Base-by-base conservation (phyloP, 129 eudicot species). In the Chrysanthemum makinoi region DNA sequence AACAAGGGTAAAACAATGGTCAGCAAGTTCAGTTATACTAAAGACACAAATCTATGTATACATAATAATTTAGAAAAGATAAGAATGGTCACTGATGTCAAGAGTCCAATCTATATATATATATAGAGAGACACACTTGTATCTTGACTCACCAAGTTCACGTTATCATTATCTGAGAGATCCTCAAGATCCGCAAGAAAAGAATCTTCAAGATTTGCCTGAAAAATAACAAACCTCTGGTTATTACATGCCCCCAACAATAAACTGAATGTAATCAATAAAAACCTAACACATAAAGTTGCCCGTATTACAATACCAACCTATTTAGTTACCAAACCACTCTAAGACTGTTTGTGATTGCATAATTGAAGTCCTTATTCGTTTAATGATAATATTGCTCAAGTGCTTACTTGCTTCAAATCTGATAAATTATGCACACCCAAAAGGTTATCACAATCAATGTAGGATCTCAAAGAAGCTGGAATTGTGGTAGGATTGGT, bases 151-250 rank as follows among this genome's bases (percentile, higher is more conserved):
- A 92, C 96, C 84, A 39, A 39, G 44, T 39, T 39, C 44, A 6
- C 10, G 44, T 39, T 39, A 6, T 39, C 44, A 39, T 39, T 39
- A 39, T 5, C 44, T 1, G 99, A 95, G 60, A 95, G 86, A 30
- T 95, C 99, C 54, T 94, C 97, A 4, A 95, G 99, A 80, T 90
- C 99, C 12, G 99, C 99, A 53, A 95, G 80, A 79, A 95, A 95
- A 16, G 99, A 95, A 84, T 95, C 99, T 77, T 87, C 87, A 19
- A 95, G 89, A 80, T 89, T 82, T 33, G 99, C 96, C 99, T 90
- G 91, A 53, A 73, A 51, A 70, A 13, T 10, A 0, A 54, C 14
- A 60, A 7, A 18, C 26, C 33, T 59, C 16, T 10, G 62, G 53
- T 60, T 18, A 60, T 24, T 35, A 35, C 24, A 60, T 15, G 5